Evolutionary conservation across 805 yeast genomes (phyloP).

Genomic region (Ogataea pini): DNA sequence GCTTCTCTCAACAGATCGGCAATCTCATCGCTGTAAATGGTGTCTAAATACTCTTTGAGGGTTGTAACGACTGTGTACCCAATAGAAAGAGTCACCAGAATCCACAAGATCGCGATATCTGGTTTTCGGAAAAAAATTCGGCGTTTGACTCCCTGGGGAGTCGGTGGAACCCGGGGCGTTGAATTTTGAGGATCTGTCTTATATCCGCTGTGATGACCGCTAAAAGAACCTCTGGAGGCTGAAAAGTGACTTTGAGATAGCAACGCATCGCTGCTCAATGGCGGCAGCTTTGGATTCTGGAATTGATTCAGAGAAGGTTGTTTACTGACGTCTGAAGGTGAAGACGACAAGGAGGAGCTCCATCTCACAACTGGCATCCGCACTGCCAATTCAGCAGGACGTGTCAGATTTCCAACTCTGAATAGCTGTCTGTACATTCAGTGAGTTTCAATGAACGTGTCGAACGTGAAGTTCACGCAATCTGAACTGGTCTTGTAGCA

Average conservation of each 20-base stretch:
- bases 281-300: constrained; percentile 24
- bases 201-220: too few species aligned
- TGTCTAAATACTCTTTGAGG: constrained; percentile 12
- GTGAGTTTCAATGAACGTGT: too few species aligned
- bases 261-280: constrained; percentile 4
- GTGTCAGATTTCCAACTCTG: neutral
- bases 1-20: constrained; percentile 15
- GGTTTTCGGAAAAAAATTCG: neutral
- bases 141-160: neutral
- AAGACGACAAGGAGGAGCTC: neutral
- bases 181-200: too few species aligned
- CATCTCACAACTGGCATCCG: neutral
- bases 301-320: constrained; percentile 29
- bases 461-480: too few species aligned
- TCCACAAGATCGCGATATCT: neutral
- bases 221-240: neutral
- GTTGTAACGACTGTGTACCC: neutral
- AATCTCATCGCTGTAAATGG: constrained; percentile 14
- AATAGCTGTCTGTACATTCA: neutral
- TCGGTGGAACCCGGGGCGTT: too few species aligned
- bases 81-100: neutral
- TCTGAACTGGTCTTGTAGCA: too few species aligned
- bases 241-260: neutral
- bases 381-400: neutral
- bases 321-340: constrained; percentile 18